Evolutionary conservation across 2,329 filamentous ascomycete species (phyloP), one percentile per base, ranked within the genome.

Genomic region (Botryosphaeria agaves): DNA sequence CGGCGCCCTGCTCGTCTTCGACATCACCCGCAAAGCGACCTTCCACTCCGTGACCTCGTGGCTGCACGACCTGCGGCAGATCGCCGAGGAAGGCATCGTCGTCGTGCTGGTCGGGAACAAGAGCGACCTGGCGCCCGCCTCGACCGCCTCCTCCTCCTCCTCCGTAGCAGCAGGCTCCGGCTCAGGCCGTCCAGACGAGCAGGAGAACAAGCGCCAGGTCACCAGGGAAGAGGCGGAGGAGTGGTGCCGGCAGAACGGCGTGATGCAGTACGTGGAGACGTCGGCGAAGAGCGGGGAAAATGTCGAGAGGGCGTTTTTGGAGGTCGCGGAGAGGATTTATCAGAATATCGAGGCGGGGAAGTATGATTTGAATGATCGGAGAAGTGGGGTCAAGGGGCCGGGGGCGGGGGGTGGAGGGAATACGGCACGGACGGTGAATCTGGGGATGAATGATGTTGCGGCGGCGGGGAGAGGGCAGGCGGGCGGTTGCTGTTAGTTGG

Each of bases 61-160:
- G 89, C 72, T 95, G 26, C 75, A 87, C 46, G 89, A 98, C 57
- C 66, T 98, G 39, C 74, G 84, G 25, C 82, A 89, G 52, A 94
- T 95, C 44, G 89, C 89, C 29, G 89, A 95, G 56, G 82, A 89
- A 15, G 81, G 89, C 46, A 94, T 95, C 39, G 81, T 94, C 27
- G 81, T 95, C 11, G 76, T 98, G 14, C 61, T 98, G 5, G 89
- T 98, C 4, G 89, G 89, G 25, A 98, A 98, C 59, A 98, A 98
- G 57, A 72, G 72, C 19, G 89, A 98, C 56, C 63, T 95, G 25
- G 73, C 79, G 38, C 51, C 35, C 41, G 52, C 42, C 41, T 59
- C 41, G 34, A 59, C 46, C 32, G 53, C 56, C 15, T 41, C 43
- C 16, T 14, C 26, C n/a, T 8, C 6, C 15, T 34, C 29, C 30